A percentile compares a stretch with the other conserved stretches of the same genome.
phyloP scores from a whole-genome alignment of 768 basidiomycete species.

The Hygrocybe punicea region DNA sequence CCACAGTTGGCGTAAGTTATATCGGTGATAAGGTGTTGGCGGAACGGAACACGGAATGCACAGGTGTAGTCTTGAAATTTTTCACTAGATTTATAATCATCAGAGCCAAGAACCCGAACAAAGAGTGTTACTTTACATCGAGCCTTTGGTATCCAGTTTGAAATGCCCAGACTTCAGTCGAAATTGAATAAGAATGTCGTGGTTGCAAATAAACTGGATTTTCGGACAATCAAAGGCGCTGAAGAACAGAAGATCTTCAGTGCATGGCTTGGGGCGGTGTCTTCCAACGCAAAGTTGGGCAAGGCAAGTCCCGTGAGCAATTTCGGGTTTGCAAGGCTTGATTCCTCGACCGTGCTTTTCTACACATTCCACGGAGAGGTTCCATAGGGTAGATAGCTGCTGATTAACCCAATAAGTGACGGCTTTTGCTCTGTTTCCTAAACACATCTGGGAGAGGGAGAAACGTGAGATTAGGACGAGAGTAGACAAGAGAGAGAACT shows the following conservation, averaged over 20 bases:
- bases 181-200: constrained; percentile 18
- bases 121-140: neutral
- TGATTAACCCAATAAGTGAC: constrained; percentile 14
- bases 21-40: constrained; percentile 5
- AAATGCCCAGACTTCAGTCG: constrained; percentile 17
- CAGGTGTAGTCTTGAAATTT: neutral
- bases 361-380: constrained; percentile 14
- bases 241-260: constrained; percentile 16
- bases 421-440: constrained; percentile 4
- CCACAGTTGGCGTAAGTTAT: neutral
- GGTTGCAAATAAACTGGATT: constrained; percentile 25
- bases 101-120: neutral
- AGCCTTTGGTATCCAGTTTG: constrained; percentile 13
- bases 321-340: constrained; percentile 9
- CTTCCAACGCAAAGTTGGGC: constrained; percentile 11
- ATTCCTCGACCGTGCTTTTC: constrained; percentile 8
- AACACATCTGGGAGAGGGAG: constrained; percentile 1
- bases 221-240: constrained; percentile 17
- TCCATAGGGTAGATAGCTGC: constrained; percentile 13
- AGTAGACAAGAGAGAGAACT: too few species aligned
- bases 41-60: constrained; percentile 7
- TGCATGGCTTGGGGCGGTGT: constrained; percentile 8
- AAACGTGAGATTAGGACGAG: too few species aligned
- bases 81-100: neutral
- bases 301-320: constrained; percentile 11